Conservation (phyloP, 2,329 filamentous ascomycete species). For the Aspergillus sp. region DNA sequence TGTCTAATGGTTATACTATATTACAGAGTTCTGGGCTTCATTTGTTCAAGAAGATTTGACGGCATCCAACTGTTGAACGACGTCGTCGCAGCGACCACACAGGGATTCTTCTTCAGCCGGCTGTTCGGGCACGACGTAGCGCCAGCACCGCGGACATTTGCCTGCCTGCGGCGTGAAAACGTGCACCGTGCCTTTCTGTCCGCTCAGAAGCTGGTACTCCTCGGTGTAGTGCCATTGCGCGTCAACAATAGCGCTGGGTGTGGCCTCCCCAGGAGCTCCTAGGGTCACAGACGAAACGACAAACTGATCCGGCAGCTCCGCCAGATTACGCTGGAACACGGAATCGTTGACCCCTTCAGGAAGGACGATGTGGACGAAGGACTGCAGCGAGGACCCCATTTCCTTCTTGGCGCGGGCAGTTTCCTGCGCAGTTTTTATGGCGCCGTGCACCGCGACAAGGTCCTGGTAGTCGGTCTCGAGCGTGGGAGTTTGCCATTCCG, state of each 20-base stretch:
- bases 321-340: constrained; percentile 29
- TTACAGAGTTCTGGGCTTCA: not conserved
- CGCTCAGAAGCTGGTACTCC: constrained; percentile 39
- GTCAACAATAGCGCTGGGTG: constrained; percentile 25
- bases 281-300: constrained; percentile 66
- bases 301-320: constrained; percentile 64
- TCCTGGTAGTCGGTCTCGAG: constrained; percentile 48
- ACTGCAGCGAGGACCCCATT: constrained; percentile 79
- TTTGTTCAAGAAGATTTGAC: not conserved
- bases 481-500: constrained; percentile 43
- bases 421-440: constrained; percentile 76
- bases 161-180: constrained; percentile 51
- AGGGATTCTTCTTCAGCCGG: constrained; percentile 57
- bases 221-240: constrained; percentile 45
- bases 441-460: constrained; percentile 55
- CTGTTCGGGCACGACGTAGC: constrained; percentile 63
- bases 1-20: not conserved
- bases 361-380: constrained; percentile 56
- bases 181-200: constrained; percentile 34
- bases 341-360: constrained; percentile 19
- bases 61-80: constrained; percentile 44
- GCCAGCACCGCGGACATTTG: constrained; percentile 91
- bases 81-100: constrained; percentile 71
- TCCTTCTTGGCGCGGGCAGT: constrained; percentile 67
- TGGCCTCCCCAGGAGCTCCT: constrained; percentile 33